Conservation (phyloP, 805 yeast genomes). For the Candida stauntonica region DNA sequence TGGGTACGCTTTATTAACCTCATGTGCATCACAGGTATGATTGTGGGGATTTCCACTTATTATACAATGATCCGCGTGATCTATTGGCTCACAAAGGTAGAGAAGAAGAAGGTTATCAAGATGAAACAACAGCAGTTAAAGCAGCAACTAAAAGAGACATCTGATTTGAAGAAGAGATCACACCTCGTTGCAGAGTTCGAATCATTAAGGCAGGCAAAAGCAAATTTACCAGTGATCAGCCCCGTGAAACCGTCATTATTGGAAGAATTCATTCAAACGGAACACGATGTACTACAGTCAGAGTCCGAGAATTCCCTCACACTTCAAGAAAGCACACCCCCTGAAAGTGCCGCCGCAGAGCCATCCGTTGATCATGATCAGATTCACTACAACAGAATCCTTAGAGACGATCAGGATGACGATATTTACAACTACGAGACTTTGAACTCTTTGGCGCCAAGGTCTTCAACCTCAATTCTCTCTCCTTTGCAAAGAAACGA, state of each 20-base stretch:
- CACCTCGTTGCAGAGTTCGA: slow-evolving; percentile 7
- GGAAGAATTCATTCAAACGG: slow-evolving; percentile 8
- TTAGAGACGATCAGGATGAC: slow-evolving; percentile 21
- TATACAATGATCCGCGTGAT: slow-evolving; percentile 19
- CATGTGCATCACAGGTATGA: slow-evolving; percentile 19
- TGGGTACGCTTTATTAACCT: slow-evolving; percentile 24
- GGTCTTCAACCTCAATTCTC: slow-evolving; percentile 9
- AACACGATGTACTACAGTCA: slow-evolving; percentile 2
- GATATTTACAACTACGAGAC: slow-evolving; percentile 17
- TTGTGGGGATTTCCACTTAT: slow-evolving; percentile 22
- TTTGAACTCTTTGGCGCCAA: slow-evolving; percentile 14
- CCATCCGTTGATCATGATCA: background rate
- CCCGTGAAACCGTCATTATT: slow-evolving; percentile 4
- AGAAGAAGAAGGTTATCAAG: slow-evolving; percentile 4
- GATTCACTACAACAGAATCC: slow-evolving; percentile 2
- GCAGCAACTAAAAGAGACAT: slow-evolving; percentile 5
- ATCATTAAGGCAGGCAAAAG: slow-evolving; percentile 4
- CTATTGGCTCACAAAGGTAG: slow-evolving; percentile 22
- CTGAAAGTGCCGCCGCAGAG: slow-evolving; percentile 1
- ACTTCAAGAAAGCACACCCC: slow-evolving; percentile 7
- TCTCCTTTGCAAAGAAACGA: slow-evolving; percentile 7
- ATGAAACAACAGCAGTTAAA: slow-evolving; percentile 3
- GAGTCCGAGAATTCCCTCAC: slow-evolving; percentile 4
- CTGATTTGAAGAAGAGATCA: background rate
- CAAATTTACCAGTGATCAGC: background rate